Evolutionary conservation across 176 grass and related monocot genomes (phyloP), one percentile per base, ranked within the genome.

Genomic region (Ananas comosus): DNA sequence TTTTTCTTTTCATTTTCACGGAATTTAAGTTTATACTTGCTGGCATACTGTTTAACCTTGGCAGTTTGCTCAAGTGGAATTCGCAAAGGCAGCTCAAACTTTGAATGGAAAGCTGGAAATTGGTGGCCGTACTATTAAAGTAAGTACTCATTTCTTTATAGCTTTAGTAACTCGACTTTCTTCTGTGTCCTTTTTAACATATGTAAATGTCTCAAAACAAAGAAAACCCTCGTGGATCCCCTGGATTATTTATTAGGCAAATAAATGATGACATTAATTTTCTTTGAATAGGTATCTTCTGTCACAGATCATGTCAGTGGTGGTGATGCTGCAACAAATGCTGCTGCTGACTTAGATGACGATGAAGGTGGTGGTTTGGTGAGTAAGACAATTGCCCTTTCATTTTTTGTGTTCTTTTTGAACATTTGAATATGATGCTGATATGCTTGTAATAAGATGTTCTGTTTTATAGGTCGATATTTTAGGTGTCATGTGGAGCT

Each of bases 341-440:
- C 87, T 51, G 90, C 87, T 51, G 87, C 78, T 73, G 95, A 99
- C 88, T 87, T 99, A 70, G 95, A 99, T 75, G 95, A 99, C 42
- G 95, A 99, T 66, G 95, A 99, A 82, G 90, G 87, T 69, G 94
- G 90, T 67, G 94, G 95, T n/a, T 78, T 99, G 95, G 95, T 99
- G 51, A 23, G 95, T 87, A 6, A 28, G 2, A 12, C 50, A 65
- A 22, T 64, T 72, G 17, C 24, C 63, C 57, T 50, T 78, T 66
- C 3, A 21, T 22, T 66, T 16, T 73, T 82, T 6, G 49, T 12
- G 2, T 73, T 63, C 2, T 67, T 11, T 79, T 67, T 33, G 33
- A 21, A 42, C 6, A 42, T 42, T 7, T 42, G 33, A 42, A 42
- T 42, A 42, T 42, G 33, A 42, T 42, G 5, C 33, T 42, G 33